Percentiles rank a stretch among this genome's conserved stretches.
Evolutionary conservation across 441 rosid genomes (phyloP).

Genomic region (Euphorbia schlechtendalii): DNA sequence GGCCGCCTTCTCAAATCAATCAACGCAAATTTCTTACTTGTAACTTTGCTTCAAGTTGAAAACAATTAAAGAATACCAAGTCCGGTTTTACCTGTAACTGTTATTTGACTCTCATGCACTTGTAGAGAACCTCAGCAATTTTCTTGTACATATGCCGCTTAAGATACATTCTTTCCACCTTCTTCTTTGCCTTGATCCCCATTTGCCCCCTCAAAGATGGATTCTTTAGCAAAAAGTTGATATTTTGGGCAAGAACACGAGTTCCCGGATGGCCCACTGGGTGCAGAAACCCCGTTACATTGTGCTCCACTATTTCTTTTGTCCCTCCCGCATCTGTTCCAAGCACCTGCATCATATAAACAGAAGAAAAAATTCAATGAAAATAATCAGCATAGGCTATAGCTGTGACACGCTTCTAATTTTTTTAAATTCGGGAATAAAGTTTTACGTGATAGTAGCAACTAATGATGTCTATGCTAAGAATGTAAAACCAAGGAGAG

Average conservation of each 20-base stretch:
- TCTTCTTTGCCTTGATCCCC: conserved; percentile 69
- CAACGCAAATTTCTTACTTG: conserved; percentile 8
- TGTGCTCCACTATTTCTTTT: conserved; percentile 73
- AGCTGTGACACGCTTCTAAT: not conserved
- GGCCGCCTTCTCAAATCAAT: not conserved
- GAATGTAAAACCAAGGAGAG: conserved; percentile 9
- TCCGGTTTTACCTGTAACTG: conserved; percentile 3
- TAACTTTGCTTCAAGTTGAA: conserved; percentile 16
- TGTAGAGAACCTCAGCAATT: conserved; percentile 62
- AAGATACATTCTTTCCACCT: conserved; percentile 57
- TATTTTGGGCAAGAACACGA: conserved; percentile 52
- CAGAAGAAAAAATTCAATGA: not conserved
- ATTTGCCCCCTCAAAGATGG: conserved; percentile 48
- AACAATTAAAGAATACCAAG: conserved; percentile 29
- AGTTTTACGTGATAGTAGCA: not conserved
- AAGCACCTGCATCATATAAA: conserved; percentile 44
- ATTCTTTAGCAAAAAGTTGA: conserved; percentile 49
- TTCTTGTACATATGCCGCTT: conserved; percentile 83
- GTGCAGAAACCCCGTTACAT: conserved; percentile 80
- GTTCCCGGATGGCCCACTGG: conserved; percentile 63
- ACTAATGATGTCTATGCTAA: not conserved
- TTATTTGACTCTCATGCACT: conserved; percentile 63
- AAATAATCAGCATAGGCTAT: not conserved
- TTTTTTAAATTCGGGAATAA: not conserved
- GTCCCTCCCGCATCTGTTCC: conserved; percentile 98